Evolutionary conservation across 805 yeast species (phyloP), one percentile per base, ranked within the genome.

Genomic region (Zygoascus bituminiphila): DNA sequence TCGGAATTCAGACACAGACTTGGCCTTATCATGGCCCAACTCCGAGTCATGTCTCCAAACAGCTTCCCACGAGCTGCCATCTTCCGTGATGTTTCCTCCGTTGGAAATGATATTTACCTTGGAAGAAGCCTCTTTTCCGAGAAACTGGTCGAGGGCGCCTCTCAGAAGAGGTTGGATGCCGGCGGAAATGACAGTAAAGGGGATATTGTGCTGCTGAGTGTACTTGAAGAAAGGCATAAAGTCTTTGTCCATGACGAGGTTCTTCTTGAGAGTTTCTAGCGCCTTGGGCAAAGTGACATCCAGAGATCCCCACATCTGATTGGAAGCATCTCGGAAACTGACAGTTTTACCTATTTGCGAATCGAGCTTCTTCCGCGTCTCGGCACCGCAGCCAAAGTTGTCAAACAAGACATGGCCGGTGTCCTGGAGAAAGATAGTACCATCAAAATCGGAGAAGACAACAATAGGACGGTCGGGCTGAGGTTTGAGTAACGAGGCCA

Each of bases 321-420:
- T 73, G 24, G 71, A 65, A 36, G 70, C 74, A 35, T 66, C 71
- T 37, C 71, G 60, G 59, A 70, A 70, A 37, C 66, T 51, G 25
- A 57, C 54, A 42, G 57, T 57, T 25, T 65, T 59, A 50, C 68
- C 69, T 49, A 70, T 70, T 22, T 65, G 57, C 39, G 54, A 48
- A 55, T 69, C 74, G 39, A 70, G 60, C 46, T 57, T 54, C 54
- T 59, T 60, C 38, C 74, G 65, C 43, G 54, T 52, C 52, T 61
- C 68, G 12, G 60, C 50, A 15, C 74, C 74, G 45, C 73, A 68
- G 46, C 74, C 74, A 49, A 59, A 66, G 48, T 62, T 54, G 58
- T 70, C 74, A 49, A 70, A 70, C 48, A 70, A 60, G n/a, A 70
- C 64, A 48, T 70, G 74, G 47, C 74, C 74, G 17, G 74, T 69